Percentiles rank a stretch among this genome's conserved stretches.
phyloP scores from a whole-genome alignment of 1,139 yeast species.

The Lodderomyces beijingensis region DNA sequence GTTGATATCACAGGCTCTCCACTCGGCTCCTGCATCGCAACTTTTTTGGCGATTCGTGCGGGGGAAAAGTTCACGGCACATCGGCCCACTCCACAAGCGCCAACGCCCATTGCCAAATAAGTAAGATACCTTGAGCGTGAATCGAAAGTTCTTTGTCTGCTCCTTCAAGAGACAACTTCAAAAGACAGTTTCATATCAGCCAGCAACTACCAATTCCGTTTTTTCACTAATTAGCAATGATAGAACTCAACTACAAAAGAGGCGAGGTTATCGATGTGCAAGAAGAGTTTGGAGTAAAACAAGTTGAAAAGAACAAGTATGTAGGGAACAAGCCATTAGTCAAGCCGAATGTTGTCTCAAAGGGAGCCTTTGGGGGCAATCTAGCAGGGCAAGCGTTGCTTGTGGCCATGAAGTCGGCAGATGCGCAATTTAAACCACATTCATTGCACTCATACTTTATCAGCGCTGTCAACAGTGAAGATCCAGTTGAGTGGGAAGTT shows the following conservation, averaged over 20 bases:
- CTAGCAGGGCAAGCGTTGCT: conserved; percentile 35
- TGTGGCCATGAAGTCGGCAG: conserved; percentile 27
- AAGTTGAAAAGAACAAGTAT: conserved; percentile 17
- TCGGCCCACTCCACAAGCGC: too few species aligned
- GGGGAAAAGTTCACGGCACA: too few species aligned
- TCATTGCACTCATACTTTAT: conserved; percentile 34
- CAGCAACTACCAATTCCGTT: too few species aligned
- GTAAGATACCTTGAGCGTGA: too few species aligned
- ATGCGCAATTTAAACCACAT: conserved; percentile 31
- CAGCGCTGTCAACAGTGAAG: conserved; percentile 19
- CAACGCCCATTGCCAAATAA: too few species aligned
- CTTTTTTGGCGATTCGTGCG: too few species aligned
- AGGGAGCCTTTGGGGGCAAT: conserved; percentile 36
- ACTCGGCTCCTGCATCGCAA: too few species aligned
- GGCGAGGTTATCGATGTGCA: conserved; percentile 14
- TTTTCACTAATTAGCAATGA: background rate
- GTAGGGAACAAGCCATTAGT: conserved; percentile 21
- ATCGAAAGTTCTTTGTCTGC: too few species aligned
- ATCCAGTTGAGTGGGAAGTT: conserved; percentile 31
- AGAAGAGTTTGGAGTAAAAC: conserved; percentile 20
- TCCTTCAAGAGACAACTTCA: too few species aligned
- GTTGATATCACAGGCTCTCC: too few species aligned
- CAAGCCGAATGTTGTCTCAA: conserved; percentile 22
- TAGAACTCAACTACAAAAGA: conserved; percentile 7
- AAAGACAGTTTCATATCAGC: too few species aligned